Conservation (phyloP, 345 rosid species). For the Ailanthus altissimus region DNA sequence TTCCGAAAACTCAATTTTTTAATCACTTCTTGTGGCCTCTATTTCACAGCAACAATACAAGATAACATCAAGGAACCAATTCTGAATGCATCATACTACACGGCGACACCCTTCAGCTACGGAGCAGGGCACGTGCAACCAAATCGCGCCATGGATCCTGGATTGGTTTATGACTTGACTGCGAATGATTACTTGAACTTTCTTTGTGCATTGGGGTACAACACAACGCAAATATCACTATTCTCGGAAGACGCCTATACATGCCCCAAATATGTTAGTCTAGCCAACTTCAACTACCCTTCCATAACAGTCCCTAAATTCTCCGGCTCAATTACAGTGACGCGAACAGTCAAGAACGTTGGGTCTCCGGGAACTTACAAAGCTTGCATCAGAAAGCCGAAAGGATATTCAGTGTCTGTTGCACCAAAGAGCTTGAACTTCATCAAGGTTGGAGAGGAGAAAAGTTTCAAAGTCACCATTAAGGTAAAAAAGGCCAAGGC, state of each 20-base stretch:
- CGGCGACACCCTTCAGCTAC: slow-evolving; percentile 69
- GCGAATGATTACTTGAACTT: slow-evolving; percentile 63
- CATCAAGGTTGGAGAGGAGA: slow-evolving; percentile 56
- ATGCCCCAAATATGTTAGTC: slow-evolving; percentile 46
- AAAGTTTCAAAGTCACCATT: slow-evolving; percentile 49
- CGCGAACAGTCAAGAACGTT: slow-evolving; percentile 64
- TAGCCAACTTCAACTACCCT: slow-evolving; percentile 77
- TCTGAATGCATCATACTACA: slow-evolving; percentile 36
- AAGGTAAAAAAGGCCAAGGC: slow-evolving; percentile 21
- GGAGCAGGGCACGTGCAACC: slow-evolving; percentile 91
- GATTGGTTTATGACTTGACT: slow-evolving; percentile 65
- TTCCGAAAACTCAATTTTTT: not conserved
- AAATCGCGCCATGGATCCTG: slow-evolving; percentile 76
- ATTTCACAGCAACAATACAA: slow-evolving; percentile 47
- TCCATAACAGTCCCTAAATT: slow-evolving; percentile 61
- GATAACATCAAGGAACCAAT: slow-evolving; percentile 55
- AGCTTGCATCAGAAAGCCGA: slow-evolving; percentile 39
- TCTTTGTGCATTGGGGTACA: slow-evolving; percentile 69
- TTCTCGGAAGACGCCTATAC: slow-evolving; percentile 38
- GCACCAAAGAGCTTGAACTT: slow-evolving; percentile 53
- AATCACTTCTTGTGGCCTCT: not conserved
- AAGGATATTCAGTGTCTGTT: slow-evolving; percentile 52
- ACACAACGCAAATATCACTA: slow-evolving; percentile 40
- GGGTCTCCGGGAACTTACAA: slow-evolving; percentile 64
- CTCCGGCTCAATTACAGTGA: slow-evolving; percentile 33